Percentiles rank a stretch among this genome's conserved stretches.
phyloP scores from a whole-genome alignment of 352 stramenopile species.

The Thalassiosira mediterranea region DNA sequence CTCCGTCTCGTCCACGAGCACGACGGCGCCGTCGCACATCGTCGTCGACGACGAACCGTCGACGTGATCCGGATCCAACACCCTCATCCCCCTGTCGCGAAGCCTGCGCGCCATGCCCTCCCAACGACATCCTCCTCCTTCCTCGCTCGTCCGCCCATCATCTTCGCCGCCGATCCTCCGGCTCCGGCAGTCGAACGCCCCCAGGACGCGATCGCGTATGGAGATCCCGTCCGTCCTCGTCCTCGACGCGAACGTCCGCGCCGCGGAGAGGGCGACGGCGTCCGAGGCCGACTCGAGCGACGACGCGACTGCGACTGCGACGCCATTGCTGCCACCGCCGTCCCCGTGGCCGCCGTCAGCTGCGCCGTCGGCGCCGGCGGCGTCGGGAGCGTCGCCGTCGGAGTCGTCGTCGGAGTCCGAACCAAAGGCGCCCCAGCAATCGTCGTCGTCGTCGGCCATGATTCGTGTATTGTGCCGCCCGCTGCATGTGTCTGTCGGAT shows the following conservation, averaged over 20 bases:
- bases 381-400: slow-evolving; percentile 9
- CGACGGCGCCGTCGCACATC: background rate
- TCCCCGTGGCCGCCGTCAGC: too few species aligned
- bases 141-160: slow-evolving; percentile 8
- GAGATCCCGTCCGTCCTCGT: slow-evolving; percentile 1
- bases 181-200: too few species aligned
- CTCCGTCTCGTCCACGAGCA: background rate
- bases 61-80: too few species aligned
- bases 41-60: too few species aligned
- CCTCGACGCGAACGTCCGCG: background rate
- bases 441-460: slow-evolving; percentile 17
- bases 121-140: slow-evolving; percentile 6
- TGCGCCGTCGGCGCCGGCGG: too few species aligned
- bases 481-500: too few species aligned
- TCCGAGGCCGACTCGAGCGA: too few species aligned
- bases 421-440: slow-evolving; percentile 53
- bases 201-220: background rate
- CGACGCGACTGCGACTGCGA: too few species aligned
- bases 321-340: too few species aligned
- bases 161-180: slow-evolving; percentile 2
- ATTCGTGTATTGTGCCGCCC: too few species aligned
- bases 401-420: slow-evolving; percentile 37
- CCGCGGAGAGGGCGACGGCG: too few species aligned
- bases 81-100: background rate
- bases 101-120: slow-evolving; percentile 21